Evolutionary conservation across 2,329 filamentous ascomycete species (phyloP).

Genomic region (Raffaelea arxii): DNA sequence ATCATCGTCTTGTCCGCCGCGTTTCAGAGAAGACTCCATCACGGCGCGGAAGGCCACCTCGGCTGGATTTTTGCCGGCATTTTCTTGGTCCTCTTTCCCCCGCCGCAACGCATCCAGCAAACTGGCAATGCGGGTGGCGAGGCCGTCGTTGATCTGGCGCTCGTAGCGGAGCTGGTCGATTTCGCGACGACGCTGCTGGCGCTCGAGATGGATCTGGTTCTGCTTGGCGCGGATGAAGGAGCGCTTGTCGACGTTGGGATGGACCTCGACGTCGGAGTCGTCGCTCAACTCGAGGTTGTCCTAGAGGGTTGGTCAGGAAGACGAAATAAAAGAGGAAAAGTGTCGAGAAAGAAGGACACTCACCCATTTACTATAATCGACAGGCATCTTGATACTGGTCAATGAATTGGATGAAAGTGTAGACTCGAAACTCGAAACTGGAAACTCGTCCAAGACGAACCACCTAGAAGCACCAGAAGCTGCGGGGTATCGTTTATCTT

Average conservation of each 20-base stretch:
- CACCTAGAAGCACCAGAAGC: too few species aligned
- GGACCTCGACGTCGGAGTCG: conserved; percentile 95
- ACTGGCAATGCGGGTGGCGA: conserved; percentile 67
- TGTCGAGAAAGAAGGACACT: conserved; percentile 11
- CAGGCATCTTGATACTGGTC: conserved; percentile 26
- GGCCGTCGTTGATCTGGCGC: conserved; percentile 82
- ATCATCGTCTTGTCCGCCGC: conserved; percentile 65
- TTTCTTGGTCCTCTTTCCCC: conserved; percentile 56
- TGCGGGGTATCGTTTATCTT: too few species aligned
- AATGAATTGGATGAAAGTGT: too few species aligned
- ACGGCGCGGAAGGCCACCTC: conserved; percentile 83
- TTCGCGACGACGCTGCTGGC: conserved; percentile 73
- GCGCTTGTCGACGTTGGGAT: conserved; percentile 96
- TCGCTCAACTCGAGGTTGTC: conserved; percentile 94
- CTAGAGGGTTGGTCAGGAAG: conserved; percentile 26
- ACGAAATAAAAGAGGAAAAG: not conserved
- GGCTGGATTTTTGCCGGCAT: conserved; percentile 45
- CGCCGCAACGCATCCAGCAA: conserved; percentile 66
- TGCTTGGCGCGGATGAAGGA: conserved; percentile 99
- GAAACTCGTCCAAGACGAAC: too few species aligned
- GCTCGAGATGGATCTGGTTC: conserved; percentile 89
- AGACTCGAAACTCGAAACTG: too few species aligned
- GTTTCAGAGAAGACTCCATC: conserved; percentile 63
- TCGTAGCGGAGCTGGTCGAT: conserved; percentile 92
- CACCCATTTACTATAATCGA: conserved; percentile 58